A percentile compares a stretch with the other conserved stretches of the same genome.
Evolutionary conservation across 768 basidiomycete species (phyloP).

Genomic region (Pilatotrama ljubarskyi): DNA sequence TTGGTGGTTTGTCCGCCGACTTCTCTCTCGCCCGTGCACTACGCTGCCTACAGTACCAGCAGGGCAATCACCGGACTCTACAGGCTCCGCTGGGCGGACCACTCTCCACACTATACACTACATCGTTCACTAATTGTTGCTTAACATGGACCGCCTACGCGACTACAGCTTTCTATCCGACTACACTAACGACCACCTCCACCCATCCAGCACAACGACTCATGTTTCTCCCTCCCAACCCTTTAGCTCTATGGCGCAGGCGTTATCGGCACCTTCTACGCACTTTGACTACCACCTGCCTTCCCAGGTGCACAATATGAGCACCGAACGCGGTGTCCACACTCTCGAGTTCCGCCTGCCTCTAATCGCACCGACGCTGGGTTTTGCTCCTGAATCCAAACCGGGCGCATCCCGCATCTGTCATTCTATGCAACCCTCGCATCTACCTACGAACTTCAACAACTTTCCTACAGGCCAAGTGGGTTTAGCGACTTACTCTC

Average conservation of each 20-base stretch:
- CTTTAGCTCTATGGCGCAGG: constrained; percentile 20
- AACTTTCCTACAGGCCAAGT: not conserved
- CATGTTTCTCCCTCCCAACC: constrained; percentile 16
- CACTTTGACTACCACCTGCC: not conserved
- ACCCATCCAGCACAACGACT: not conserved
- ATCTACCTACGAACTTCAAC: not conserved
- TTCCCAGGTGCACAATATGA: not conserved
- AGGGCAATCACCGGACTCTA: not conserved
- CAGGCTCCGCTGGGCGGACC: constrained; percentile 12
- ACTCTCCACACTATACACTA: not conserved
- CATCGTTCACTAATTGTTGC: not conserved
- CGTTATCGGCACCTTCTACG: constrained; percentile 12
- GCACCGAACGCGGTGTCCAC: not conserved
- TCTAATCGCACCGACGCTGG: not conserved
- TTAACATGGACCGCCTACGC: constrained; percentile 24
- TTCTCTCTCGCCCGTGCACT: not conserved
- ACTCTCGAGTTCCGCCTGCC: constrained; percentile 12
- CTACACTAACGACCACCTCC: constrained; percentile 10
- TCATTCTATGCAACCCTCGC: not conserved
- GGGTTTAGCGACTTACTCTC: not conserved
- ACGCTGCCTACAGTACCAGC: not conserved
- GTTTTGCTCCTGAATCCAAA: constrained; percentile 15
- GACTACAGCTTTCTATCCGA: constrained; percentile 24
- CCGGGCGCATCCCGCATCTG: not conserved
- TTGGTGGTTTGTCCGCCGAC: constrained; percentile 3